Conservation (phyloP, 768 basidiomycete species). For the Podaxis mareebaensis region DNA sequence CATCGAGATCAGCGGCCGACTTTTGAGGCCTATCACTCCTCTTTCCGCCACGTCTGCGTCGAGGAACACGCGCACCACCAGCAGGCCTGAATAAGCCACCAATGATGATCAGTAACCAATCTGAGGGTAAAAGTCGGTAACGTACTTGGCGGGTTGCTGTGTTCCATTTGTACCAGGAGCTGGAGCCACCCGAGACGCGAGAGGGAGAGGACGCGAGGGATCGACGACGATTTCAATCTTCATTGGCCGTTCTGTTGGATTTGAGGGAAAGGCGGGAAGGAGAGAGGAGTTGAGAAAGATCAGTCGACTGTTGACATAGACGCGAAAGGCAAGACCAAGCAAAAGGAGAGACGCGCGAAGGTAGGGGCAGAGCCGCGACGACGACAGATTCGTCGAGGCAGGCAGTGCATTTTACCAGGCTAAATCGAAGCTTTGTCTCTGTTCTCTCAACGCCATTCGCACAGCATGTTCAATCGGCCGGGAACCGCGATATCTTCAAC, state of each 20-base stretch:
- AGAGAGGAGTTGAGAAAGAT: slow-evolving; percentile 35
- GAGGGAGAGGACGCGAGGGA: slow-evolving; percentile 68
- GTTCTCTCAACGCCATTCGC: slow-evolving; percentile 20
- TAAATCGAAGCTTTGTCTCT: slow-evolving; percentile 44
- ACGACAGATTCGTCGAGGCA: slow-evolving; percentile 19
- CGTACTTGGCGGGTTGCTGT: slow-evolving; percentile 28
- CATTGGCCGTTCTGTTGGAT: slow-evolving; percentile 87
- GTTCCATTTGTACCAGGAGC: slow-evolving; percentile 40
- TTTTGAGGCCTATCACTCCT: slow-evolving; percentile 70
- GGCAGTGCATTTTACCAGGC: slow-evolving; percentile 30
- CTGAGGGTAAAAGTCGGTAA: slow-evolving; percentile 9
- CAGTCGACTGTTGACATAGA: slow-evolving; percentile 48
- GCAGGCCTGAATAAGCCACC: slow-evolving; percentile 21
- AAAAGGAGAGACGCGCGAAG: slow-evolving; percentile 27
- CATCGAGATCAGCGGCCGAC: slow-evolving; percentile 88
- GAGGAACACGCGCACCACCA: slow-evolving; percentile 35
- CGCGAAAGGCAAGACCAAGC: slow-evolving; percentile 42
- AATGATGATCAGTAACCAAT: slow-evolving; percentile 11
- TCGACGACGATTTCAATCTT: slow-evolving; percentile 98
- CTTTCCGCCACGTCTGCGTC: slow-evolving; percentile 50
- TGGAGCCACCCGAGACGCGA: slow-evolving; percentile 86
- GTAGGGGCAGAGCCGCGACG: slow-evolving; percentile 29
- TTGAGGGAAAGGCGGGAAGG: slow-evolving; percentile 38
- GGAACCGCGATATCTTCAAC: background rate
- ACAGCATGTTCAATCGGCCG: background rate